Percentiles rank a stretch among this genome's conserved stretches.
Evolutionary conservation across 2,329 filamentous ascomycete genomes (phyloP).

Genomic region (Thelonectria discophora): DNA sequence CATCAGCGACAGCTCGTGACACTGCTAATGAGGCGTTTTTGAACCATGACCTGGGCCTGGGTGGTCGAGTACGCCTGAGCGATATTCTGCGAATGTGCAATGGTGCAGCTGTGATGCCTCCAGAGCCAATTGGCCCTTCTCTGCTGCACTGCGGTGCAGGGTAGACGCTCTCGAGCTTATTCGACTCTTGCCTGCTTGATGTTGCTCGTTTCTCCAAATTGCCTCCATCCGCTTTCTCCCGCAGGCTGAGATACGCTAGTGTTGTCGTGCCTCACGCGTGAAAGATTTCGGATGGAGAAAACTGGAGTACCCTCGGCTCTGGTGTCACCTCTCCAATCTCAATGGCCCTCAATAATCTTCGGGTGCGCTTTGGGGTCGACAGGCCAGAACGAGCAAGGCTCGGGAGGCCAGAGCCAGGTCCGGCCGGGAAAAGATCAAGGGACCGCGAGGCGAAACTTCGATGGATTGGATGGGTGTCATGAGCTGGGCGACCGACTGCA

Average conservation of each 20-base stretch:
- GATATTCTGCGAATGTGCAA: not conserved
- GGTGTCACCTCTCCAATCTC: conserved; percentile 12
- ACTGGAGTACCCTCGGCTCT: conserved; percentile 29
- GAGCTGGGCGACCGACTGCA: conserved; percentile 16
- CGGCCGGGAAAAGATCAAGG: conserved; percentile 29
- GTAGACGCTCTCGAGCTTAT: not conserved
- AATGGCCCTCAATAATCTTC: conserved; percentile 3
- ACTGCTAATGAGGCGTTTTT: conserved; percentile 2
- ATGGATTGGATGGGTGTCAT: too few relatives aligned
- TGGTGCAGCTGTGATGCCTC: not conserved
- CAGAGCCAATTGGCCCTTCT: not conserved
- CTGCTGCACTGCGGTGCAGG: not conserved
- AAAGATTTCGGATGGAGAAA: conserved; percentile 25
- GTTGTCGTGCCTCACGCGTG: conserved; percentile 33
- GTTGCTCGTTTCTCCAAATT: conserved; percentile 13
- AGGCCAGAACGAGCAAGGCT: conserved; percentile 33
- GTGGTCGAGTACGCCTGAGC: conserved; percentile 7
- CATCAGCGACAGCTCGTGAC: conserved; percentile 1
- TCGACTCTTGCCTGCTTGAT: not conserved
- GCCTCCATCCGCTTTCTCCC: conserved; percentile 37
- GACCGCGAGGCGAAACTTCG: conserved; percentile 26
- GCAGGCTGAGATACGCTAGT: conserved; percentile 34
- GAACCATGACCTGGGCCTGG: not conserved
- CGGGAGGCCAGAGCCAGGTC: conserved; percentile 29
- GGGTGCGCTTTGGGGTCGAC: conserved; percentile 8